Percentiles rank a stretch among this genome's conserved stretches.
These are phyloP conservation scores for Yarrowia sp. DNA, from an alignment of 805 yeast genomes.

Conservation along the genomic window DNA sequence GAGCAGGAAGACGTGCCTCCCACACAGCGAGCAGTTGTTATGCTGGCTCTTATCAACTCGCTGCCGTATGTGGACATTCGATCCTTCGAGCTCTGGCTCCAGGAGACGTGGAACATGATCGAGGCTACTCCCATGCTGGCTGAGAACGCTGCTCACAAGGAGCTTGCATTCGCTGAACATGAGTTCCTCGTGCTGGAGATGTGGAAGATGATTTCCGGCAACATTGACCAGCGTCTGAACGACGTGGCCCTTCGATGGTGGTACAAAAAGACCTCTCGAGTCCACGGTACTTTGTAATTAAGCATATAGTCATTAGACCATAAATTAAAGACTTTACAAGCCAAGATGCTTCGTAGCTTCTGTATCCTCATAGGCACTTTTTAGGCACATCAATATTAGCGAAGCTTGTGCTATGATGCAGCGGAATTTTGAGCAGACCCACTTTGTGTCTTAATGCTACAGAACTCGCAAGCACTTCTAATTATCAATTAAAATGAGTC, in stretches of 20 bases:
- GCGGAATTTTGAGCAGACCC: too few species aligned
- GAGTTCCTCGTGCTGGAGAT: constrained; percentile 43
- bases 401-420: too few species aligned
- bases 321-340: too few species aligned
- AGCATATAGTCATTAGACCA: neutral
- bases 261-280: constrained; percentile 43
- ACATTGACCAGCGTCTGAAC: constrained; percentile 55
- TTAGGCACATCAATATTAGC: too few species aligned
- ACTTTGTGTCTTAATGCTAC: too few species aligned
- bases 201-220: constrained; percentile 59
- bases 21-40: constrained; percentile 28
- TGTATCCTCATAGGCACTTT: too few species aligned
- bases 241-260: constrained; percentile 61
- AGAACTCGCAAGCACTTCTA: too few species aligned
- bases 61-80: constrained; percentile 30
- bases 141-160: constrained; percentile 11
- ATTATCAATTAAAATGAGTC: too few species aligned
- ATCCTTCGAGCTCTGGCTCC: constrained; percentile 22
- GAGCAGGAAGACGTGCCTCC: constrained; percentile 14
- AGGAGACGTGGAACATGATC: constrained; percentile 18
- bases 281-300: neutral
- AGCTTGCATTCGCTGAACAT: constrained; percentile 39
- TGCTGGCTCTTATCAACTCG: constrained; percentile 31
- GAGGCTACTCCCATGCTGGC: constrained; percentile 5
- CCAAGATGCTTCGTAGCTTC: too few species aligned